Evolutionary conservation across 2,329 filamentous ascomycete genomes (phyloP), one percentile per base, ranked within the genome.

Genomic region (Capronia coronata): DNA sequence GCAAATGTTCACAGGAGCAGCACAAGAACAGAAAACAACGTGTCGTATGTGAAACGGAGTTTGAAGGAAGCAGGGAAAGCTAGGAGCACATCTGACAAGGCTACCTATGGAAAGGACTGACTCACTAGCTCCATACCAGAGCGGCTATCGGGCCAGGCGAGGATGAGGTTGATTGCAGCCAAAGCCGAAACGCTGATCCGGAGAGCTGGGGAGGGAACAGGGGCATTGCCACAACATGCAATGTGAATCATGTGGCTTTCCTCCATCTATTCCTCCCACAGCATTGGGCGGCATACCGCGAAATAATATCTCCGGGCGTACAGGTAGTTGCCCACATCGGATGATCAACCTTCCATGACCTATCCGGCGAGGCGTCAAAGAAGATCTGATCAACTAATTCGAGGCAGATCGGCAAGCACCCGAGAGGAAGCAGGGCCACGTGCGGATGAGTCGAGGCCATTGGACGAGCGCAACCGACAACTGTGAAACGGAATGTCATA

Each of bases 321-420:
- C 34, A 37, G n/a, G 34, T 18, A 18, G 34, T n/a, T n/a, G n/a
- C n/a, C n/a, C n/a, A n/a, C n/a, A n/a, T n/a, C n/a, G n/a, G n/a
- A n/a, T n/a, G n/a, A n/a, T n/a, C n/a, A n/a, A n/a, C n/a, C n/a
- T n/a, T n/a, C n/a, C n/a, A n/a, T n/a, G n/a, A n/a, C n/a, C n/a
- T n/a, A n/a, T n/a, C n/a, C n/a, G n/a, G n/a, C 19, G 14, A 18
- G 13, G 14, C 7, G 7, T 7, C n/a, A 18, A 3, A 11, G 16
- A 18, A 19, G 14, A 37, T 19, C 5, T 11, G 14, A 19, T 37
- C 14, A 7, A 6, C 34, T 8, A 19, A 16, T 11, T 39, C 42
- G 30, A 43, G 34, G 23, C 10, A 46, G 16, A 46, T 46, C 43
- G 37, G 48, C 39, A 39, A 43, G 43, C 27, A 47, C 23, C 48